These are phyloP conservation scores for Epichloe uncinata DNA, from an alignment of 2,329 filamentous ascomycete species.

Conservation along the genomic window DNA sequence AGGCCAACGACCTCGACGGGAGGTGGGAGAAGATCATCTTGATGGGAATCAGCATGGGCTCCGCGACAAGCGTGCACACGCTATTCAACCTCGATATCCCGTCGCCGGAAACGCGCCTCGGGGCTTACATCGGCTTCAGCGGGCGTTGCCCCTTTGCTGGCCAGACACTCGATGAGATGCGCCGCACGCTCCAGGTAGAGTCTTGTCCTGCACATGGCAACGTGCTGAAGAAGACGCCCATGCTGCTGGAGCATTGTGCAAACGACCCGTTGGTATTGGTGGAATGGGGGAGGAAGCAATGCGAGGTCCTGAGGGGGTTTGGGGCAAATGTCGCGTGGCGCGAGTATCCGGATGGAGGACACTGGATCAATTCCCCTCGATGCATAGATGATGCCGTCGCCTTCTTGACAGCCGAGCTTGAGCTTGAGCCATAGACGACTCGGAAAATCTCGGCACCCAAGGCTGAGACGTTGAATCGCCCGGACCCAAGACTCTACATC, in stretches of 20 bases:
- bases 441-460: neutral
- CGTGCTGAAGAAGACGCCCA: conserved; percentile 26
- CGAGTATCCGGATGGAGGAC: conserved; percentile 28
- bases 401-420: conserved; percentile 15
- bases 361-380: conserved; percentile 30
- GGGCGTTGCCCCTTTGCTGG: conserved; percentile 24
- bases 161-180: conserved; percentile 15
- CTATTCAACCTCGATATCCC: conserved; percentile 21
- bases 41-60: conserved; percentile 34
- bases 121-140: conserved; percentile 25
- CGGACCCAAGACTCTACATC: conserved; percentile 18
- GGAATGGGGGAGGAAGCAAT: conserved; percentile 17
- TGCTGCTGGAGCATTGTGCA: conserved; percentile 30
- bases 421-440: neutral
- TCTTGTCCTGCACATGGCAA: conserved; percentile 12
- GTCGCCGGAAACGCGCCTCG: conserved; percentile 9
- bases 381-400: conserved; percentile 28
- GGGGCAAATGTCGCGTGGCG: conserved; percentile 26
- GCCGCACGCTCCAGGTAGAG: conserved; percentile 18
- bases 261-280: conserved; percentile 30
- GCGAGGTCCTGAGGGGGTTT: conserved; percentile 20
- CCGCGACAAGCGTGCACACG: conserved; percentile 24
- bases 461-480: conserved; percentile 10
- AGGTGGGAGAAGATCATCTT: conserved; percentile 26
- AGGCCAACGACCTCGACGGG: conserved; percentile 23